Evolutionary conservation across 2,329 filamentous ascomycete genomes (phyloP).

Genomic region (Xylaria polymorpha): DNA sequence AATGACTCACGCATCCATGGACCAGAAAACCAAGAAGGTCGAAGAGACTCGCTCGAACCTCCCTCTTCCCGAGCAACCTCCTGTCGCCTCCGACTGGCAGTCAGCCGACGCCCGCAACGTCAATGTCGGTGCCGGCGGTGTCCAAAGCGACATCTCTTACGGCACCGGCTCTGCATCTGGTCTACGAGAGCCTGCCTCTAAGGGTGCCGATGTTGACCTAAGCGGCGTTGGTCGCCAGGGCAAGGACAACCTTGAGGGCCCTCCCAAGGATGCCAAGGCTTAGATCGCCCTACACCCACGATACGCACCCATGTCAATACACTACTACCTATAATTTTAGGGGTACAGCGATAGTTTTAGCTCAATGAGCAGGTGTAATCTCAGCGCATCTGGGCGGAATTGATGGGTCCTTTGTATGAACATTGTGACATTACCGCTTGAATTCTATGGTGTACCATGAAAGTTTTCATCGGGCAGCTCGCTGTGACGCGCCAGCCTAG

Average conservation of each 20-base stretch:
- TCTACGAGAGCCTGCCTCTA: constrained; percentile 69
- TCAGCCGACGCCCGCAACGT: constrained; percentile 75
- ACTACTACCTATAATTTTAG: not conserved
- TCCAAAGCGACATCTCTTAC: constrained; percentile 64
- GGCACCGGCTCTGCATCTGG: constrained; percentile 62
- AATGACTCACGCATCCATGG: constrained; percentile 29
- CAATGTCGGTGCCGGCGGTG: constrained; percentile 74
- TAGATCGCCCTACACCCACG: constrained; percentile 21
- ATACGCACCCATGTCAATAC: not conserved
- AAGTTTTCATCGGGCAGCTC: constrained; percentile 4
- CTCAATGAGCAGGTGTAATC: constrained; percentile 1
- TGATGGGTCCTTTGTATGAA: constrained; percentile 21
- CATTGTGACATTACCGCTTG: constrained; percentile 19
- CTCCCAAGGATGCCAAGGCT: constrained; percentile 66
- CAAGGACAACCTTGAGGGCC: constrained; percentile 65
- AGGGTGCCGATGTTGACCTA: constrained; percentile 63
- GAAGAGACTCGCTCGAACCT: constrained; percentile 77
- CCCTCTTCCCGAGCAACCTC: constrained; percentile 82
- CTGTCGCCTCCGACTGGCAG: constrained; percentile 81
- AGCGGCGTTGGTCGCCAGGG: constrained; percentile 72
- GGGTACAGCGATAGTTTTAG: not conserved
- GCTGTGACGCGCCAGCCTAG: not conserved
- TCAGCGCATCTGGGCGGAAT: constrained; percentile 1
- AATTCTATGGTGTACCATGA: constrained; percentile 7
- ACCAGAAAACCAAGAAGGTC: constrained; percentile 60